Base-by-base conservation (phyloP, 108 stramenopile genomes). In the Fragilaria crotonensis region DNA sequence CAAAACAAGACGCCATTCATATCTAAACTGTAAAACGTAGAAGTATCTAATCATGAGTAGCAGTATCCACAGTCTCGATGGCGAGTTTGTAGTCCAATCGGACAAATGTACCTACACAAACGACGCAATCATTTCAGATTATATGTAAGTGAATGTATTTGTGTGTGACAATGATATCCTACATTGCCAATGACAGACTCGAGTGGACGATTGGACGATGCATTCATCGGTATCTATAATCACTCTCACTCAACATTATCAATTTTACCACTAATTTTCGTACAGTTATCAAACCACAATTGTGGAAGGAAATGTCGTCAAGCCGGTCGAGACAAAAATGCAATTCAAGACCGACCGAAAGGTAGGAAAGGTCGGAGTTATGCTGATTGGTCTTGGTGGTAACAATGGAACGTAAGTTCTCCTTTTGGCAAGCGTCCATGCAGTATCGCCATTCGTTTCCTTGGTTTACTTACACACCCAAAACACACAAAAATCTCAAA, bases 361-460 rank as follows among this genome's bases (percentile, higher is more conserved):
- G 26, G 95, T 97, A 21, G 86, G 86, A 48, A 95, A 94, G 85
- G 73, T 87, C 9, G 97, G 97, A 41, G 85, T 97, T 59, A 97
- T 98, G 97, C 74, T 98, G 62, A 80, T 97, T 54, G 97, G 97
- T 41, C 72, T 93, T 25, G 97, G 97, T 26, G 97, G 97, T 7
- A 98, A 98, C 85, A 98, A 98, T 76, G 97, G 97, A 36, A 79
- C 75, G 85, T 86, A 70, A 56, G 84, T 64, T 9, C 9, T 5
- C 23, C n/a, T 60, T 49, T 54, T 25, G 7, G 7, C 7, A 20
- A 50, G 7, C 20, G 7, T 50, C n/a, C n/a, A n/a, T 50, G 49
- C 19, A 17, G 49, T 21, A 17, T 20, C 7, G 19, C 49, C 19
- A n/a, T n/a, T n/a, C n/a, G n/a, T n/a, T n/a, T n/a, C n/a, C n/a